Evolutionary conservation across 768 basidiomycete species (phyloP).

Genomic region (Leucocoprinus birnbaumii): DNA sequence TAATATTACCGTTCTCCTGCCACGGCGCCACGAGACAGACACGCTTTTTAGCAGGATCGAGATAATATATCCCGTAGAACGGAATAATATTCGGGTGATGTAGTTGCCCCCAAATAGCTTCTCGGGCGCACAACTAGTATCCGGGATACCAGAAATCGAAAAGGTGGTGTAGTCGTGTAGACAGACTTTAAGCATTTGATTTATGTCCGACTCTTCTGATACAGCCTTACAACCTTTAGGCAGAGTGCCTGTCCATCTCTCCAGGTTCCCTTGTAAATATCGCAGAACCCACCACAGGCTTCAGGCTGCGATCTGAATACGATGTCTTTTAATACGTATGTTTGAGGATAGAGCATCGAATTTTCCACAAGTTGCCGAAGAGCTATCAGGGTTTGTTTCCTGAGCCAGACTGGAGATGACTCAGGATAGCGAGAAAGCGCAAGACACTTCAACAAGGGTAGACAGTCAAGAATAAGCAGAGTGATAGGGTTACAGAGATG

Average conservation of each 20-base stretch:
- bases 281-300: neutral
- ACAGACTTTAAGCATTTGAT: neutral
- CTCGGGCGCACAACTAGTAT: too few species aligned
- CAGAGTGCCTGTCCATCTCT: neutral
- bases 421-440: too few species aligned
- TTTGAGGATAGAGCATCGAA: neutral
- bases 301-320: neutral
- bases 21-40: too few species aligned
- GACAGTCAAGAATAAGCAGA: neutral
- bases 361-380: too few species aligned
- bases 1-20: too few species aligned
- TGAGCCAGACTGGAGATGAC: neutral
- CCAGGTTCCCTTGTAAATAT: neutral
- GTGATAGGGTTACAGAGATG: neutral
- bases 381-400: neutral
- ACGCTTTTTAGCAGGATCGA: too few species aligned
- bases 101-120: too few species aligned
- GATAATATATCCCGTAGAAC: too few species aligned
- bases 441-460: neutral
- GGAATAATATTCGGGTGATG: too few species aligned
- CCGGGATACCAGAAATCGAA: too few species aligned
- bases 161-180: too few species aligned
- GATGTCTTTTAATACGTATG: neutral
- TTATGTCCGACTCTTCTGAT: neutral
- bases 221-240: neutral